Percentiles rank a stretch among this genome's conserved stretches.
Conservation (phyloP, 176 grass and related monocot species). For the Metroxylon sagu region DNA sequence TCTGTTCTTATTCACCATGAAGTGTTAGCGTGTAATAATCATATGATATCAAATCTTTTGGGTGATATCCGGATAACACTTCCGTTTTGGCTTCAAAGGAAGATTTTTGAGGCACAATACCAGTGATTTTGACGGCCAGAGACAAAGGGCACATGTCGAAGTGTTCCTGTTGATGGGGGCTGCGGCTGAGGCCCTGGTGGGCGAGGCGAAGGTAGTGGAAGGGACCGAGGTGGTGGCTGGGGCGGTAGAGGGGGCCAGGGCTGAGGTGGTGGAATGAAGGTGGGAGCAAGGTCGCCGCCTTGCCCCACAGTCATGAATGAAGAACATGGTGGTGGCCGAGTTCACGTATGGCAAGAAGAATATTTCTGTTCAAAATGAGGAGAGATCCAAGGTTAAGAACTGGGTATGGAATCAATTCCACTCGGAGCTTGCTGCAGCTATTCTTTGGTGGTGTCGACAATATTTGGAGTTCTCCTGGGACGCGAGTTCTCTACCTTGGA, state of each 20-base stretch:
- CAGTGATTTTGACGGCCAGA: too few species aligned
- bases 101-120: too few species aligned
- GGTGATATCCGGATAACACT: too few species aligned
- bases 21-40: too few species aligned
- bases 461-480: conserved; percentile 72
- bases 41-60: too few species aligned
- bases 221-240: conserved; percentile 11
- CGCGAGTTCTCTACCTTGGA: conserved; percentile 83
- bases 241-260: conserved; percentile 15
- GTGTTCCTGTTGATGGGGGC: background rate
- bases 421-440: conserved; percentile 76
- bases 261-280: conserved; percentile 60
- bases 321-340: conserved; percentile 74
- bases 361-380: conserved; percentile 74
- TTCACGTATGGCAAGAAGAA: conserved; percentile 81
- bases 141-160: too few species aligned
- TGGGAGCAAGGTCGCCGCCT: conserved; percentile 60
- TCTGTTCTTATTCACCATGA: too few species aligned
- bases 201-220: conserved; percentile 10
- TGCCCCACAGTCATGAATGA: conserved; percentile 76
- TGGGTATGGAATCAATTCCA: conserved; percentile 83
- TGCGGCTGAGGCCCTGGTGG: conserved; percentile 11
- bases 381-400: conserved; percentile 66
- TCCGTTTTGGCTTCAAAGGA: too few species aligned
- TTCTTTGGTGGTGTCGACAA: conserved; percentile 81